Evolutionary conservation across 768 basidiomycete genomes (phyloP).

Genomic region (Porphyrellus cyaneotinctus): DNA sequence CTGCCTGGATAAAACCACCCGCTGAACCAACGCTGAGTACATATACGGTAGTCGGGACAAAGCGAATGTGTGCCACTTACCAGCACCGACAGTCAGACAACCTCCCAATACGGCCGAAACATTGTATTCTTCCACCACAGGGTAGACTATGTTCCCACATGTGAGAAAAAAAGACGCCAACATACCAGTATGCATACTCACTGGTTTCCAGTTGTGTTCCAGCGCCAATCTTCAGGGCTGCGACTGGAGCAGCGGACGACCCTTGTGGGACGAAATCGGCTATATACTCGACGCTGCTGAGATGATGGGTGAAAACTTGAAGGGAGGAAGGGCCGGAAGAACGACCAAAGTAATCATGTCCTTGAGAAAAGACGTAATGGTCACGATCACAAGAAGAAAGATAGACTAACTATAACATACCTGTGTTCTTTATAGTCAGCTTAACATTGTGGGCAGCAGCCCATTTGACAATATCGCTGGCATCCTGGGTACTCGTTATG

Average conservation of each 20-base stretch:
- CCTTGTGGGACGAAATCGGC: constrained; percentile 17
- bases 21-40: not conserved
- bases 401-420: constrained; percentile 3
- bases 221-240: constrained; percentile 13
- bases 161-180: not conserved
- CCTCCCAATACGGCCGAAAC: constrained; percentile 15
- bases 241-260: constrained; percentile 6
- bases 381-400: no score
- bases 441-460: constrained; percentile 12
- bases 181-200: not conserved
- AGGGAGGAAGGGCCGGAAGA: constrained; percentile 16
- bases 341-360: constrained; percentile 18
- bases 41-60: not conserved
- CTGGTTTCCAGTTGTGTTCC: constrained; percentile 12
- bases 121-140: constrained; percentile 4
- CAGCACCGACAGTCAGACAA: constrained; percentile 18
- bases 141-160: constrained; percentile 5
- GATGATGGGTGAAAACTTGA: constrained; percentile 16
- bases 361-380: not conserved
- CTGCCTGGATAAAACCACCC: constrained; percentile 47
- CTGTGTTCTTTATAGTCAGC: constrained; percentile 21
- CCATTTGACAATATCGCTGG: constrained; percentile 17
- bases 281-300: constrained; percentile 6
- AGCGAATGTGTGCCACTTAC: not conserved
- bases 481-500: constrained; percentile 14